Evolutionary conservation across 2,329 filamentous ascomycete genomes (phyloP).

Genomic region (Penicillium sp.): DNA sequence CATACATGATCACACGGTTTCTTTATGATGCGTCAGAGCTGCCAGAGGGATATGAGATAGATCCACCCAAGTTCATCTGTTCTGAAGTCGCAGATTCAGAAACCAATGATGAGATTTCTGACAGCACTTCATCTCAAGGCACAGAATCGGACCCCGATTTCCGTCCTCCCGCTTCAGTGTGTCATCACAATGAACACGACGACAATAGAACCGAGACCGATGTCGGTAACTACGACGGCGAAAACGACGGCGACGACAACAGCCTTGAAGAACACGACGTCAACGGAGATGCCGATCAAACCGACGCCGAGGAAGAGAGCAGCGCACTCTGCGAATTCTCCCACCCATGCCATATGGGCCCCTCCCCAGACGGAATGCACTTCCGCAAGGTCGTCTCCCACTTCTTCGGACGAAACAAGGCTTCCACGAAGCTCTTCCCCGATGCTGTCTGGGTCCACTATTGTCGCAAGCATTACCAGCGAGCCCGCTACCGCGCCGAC

Average conservation of each 20-base stretch:
- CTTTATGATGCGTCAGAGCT: background rate
- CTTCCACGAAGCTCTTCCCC: constrained; percentile 70
- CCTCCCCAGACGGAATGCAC: constrained; percentile 41
- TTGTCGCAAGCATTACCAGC: constrained; percentile 82
- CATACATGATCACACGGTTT: background rate
- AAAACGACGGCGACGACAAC: background rate
- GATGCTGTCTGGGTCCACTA: constrained; percentile 70
- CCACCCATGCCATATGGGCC: constrained; percentile 12
- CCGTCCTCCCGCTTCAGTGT: background rate
- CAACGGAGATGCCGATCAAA: background rate
- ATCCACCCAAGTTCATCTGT: background rate
- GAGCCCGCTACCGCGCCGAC: constrained; percentile 65
- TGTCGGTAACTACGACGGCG: background rate
- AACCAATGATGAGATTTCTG: background rate
- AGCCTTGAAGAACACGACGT: background rate
- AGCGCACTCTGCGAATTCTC: constrained; percentile 13
- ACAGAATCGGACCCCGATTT: background rate
- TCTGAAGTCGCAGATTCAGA: background rate
- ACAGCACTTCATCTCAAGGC: background rate
- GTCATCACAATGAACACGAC: background rate
- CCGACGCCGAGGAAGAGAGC: background rate
- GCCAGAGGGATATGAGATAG: background rate
- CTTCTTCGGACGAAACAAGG: constrained; percentile 80
- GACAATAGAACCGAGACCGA: background rate
- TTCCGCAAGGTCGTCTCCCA: constrained; percentile 77